Conservation (phyloP, 139 green algal species). For the Coelastrella sp. region DNA sequence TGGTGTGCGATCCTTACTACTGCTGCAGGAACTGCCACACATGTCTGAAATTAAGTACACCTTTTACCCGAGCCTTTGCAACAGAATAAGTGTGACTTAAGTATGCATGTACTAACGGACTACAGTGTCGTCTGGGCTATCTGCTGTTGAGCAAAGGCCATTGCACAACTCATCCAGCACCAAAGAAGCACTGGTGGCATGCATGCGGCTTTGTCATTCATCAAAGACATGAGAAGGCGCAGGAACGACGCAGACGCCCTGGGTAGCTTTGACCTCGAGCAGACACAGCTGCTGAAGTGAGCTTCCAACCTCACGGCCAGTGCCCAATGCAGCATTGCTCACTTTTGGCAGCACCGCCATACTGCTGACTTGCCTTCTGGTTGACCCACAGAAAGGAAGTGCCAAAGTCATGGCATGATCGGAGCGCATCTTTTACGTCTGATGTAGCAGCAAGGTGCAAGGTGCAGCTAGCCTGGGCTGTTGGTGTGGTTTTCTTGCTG, state of each 20-base stretch:
- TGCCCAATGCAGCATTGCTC: not conserved
- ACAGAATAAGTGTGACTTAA: too few species aligned
- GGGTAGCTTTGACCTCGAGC: not conserved
- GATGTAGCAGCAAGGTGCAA: slow-evolving; percentile 22
- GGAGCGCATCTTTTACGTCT: not conserved
- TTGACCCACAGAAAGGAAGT: too few species aligned
- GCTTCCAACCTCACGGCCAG: not conserved
- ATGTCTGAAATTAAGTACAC: too few species aligned
- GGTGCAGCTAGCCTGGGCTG: slow-evolving; percentile 14
- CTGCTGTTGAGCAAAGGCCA: too few species aligned
- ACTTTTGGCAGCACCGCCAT: not conserved
- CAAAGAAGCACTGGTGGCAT: not conserved
- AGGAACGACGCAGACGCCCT: not conserved
- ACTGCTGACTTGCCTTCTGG: not conserved
- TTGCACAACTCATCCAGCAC: too few species aligned
- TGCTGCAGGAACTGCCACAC: too few species aligned
- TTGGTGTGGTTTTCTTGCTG: slow-evolving; percentile 41
- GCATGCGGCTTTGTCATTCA: not conserved
- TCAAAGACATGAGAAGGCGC: not conserved
- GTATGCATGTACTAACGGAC: too few species aligned
- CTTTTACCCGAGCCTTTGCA: too few species aligned
- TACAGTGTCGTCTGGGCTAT: too few species aligned
- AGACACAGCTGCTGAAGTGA: slow-evolving; percentile 25
- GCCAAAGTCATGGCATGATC: too few species aligned
- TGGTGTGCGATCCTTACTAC: too few species aligned